Evolutionary conservation across 192 early-diverging fungal species (phyloP).

Genomic region (Rhizophagus prolifer): DNA sequence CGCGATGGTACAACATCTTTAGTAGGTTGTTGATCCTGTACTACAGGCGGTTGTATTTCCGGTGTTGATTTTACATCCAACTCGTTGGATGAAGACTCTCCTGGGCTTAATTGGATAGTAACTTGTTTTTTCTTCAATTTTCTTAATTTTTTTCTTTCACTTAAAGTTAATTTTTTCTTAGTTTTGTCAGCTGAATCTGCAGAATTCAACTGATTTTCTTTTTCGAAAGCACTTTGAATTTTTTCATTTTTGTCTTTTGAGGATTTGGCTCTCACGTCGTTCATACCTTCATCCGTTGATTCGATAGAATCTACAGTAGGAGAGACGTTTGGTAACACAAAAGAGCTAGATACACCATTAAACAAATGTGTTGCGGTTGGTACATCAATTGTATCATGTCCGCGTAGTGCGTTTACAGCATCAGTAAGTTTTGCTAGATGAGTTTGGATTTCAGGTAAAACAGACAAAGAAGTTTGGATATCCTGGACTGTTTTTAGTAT

Average conservation of each 20-base stretch:
- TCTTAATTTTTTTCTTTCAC: conserved; percentile 7
- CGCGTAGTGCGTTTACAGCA: background rate
- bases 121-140: background rate
- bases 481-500: conserved; percentile 5
- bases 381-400: background rate
- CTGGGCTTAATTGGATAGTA: background rate
- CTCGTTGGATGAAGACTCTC: conserved; percentile 3
- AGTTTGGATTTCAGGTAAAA: conserved; percentile 15
- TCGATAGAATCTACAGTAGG: background rate
- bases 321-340: conserved; percentile 1
- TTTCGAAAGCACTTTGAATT: background rate
- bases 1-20: background rate
- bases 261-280: background rate
- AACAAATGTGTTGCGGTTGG: background rate
- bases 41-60: background rate
- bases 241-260: background rate
- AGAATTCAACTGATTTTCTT: background rate
- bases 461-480: conserved; percentile 7
- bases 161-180: conserved; percentile 2
- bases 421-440: conserved; percentile 1
- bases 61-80: background rate
- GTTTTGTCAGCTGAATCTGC: background rate
- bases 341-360: background rate
- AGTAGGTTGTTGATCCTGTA: background rate
- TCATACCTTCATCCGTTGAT: background rate